phyloP scores from a whole-genome alignment of 805 yeast genomes.

The Kluyveromyces dobzhanskii region DNA sequence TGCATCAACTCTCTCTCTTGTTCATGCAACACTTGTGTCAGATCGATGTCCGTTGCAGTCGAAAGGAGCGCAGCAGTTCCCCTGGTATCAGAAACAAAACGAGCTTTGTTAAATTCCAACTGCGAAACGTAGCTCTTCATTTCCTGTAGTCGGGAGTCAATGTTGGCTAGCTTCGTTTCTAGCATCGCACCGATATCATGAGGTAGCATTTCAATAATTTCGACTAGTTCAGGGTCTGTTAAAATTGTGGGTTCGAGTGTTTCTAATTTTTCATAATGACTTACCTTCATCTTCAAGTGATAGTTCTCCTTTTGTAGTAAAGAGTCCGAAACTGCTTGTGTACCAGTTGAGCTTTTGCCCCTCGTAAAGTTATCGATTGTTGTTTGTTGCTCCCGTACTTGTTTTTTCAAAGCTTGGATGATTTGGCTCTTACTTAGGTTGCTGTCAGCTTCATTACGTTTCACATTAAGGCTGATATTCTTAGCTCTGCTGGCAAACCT shows the following conservation, averaged over 20 bases:
- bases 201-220: slow-evolving; percentile 50
- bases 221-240: slow-evolving; percentile 46
- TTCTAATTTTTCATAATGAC: slow-evolving; percentile 56
- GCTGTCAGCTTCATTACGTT: slow-evolving; percentile 34
- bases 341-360: not conserved
- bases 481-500: slow-evolving; percentile 93
- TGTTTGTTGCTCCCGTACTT: slow-evolving; percentile 51
- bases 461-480: slow-evolving; percentile 65
- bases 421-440: slow-evolving; percentile 38
- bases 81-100: slow-evolving; percentile 12
- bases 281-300: slow-evolving; percentile 56
- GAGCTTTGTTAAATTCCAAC: slow-evolving; percentile 12
- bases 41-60: not conserved
- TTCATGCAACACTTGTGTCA: slow-evolving; percentile 35
- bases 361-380: slow-evolving; percentile 37
- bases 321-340: no score
- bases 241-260: slow-evolving; percentile 50
- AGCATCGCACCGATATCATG: slow-evolving; percentile 33
- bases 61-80: slow-evolving; percentile 1
- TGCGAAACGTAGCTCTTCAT: slow-evolving; percentile 17
- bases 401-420: slow-evolving; percentile 47
- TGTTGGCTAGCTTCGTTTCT: slow-evolving; percentile 21
- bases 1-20: slow-evolving; percentile 63
- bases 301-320: slow-evolving; percentile 46
- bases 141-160: slow-evolving; percentile 27